Evolutionary conservation across 495 filamentous ascomycete species (phyloP), one percentile per base, ranked within the genome.

Genomic region (Penicillium egyptiacum): DNA sequence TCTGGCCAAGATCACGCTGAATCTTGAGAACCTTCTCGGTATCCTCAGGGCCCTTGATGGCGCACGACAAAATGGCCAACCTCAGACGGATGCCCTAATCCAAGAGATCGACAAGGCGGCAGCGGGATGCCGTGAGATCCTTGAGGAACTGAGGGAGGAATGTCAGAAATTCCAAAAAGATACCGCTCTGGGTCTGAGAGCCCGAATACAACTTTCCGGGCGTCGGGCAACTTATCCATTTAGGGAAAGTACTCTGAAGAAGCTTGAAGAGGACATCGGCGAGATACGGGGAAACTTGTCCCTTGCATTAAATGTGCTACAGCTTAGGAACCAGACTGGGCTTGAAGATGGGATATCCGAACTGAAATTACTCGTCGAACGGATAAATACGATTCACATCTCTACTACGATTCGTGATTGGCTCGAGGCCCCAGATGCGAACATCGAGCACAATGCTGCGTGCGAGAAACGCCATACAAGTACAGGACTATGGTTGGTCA

Each of bases 401-500:
- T 70, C 67, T 14, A 37, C 51, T n/a, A 56, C 44, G 4, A 62
- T 76, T 52, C 55, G 55, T 56, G 25, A 23, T 22, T 75, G 69
- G 71, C 59, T 75, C 20, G 60, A 51, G 20, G 65, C 71, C 8
- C 67, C 71, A 12, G 65, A 75, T 56, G 59, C 61, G 4, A 49
- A 59, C n/a, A 37, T 67, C 11, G 63, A 76, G 11, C 62, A 70
- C 44, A 70, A 75, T 51, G 55, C 53, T 3, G 48, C 61, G 1
- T 69, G 47, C 35, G 44, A 40, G 8, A 72, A 72, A 60, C 41
- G 45, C 23, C 64, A 72, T 51, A 42, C 46, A 22, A 41, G 51
- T 0, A 71, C 68, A 2, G 73, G 73, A 0, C 23, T 58, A 7
- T 77, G 74, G 74, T 60, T 76, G 14, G 35, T 76, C 39, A 60